Evolutionary conservation across 495 filamentous ascomycete species (phyloP).

Genomic region (Cercophora newfieldiana): DNA sequence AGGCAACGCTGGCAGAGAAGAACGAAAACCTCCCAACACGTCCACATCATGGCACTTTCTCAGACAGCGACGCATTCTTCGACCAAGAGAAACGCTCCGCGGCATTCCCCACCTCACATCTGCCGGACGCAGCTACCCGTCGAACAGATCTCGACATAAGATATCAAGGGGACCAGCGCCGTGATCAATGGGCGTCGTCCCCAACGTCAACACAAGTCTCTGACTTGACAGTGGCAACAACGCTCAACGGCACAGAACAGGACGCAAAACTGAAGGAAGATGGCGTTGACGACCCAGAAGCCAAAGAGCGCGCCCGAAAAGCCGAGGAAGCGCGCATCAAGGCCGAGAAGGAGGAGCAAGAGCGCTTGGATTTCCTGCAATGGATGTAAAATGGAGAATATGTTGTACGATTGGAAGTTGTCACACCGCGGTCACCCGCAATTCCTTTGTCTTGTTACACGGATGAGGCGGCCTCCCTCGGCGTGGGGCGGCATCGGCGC

Average conservation of each 20-base stretch:
- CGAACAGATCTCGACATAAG: background rate
- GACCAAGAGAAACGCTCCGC: background rate
- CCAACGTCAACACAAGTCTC: slow-evolving; percentile 10
- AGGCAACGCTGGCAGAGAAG: background rate
- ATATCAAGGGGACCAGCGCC: background rate
- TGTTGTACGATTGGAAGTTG: background rate
- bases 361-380: slow-evolving; percentile 33
- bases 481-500: background rate
- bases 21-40: background rate
- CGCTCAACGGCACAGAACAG: background rate
- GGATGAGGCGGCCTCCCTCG: background rate
- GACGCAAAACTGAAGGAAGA: slow-evolving; percentile 14
- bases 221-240: background rate
- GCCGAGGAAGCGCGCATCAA: slow-evolving; percentile 18
- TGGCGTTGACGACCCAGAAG: slow-evolving; percentile 14
- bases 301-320: slow-evolving; percentile 9
- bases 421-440: background rate
- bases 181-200: slow-evolving; percentile 13
- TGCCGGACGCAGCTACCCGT: background rate
- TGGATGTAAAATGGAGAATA: slow-evolving; percentile 24
- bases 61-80: background rate
- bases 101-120: background rate
- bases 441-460: background rate
- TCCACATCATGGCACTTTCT: background rate
- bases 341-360: slow-evolving; percentile 31